Evolutionary conservation across 1,139 yeast species (phyloP), one percentile per base, ranked within the genome.

Genomic region (Nakaseomyces kungkrabaensis): DNA sequence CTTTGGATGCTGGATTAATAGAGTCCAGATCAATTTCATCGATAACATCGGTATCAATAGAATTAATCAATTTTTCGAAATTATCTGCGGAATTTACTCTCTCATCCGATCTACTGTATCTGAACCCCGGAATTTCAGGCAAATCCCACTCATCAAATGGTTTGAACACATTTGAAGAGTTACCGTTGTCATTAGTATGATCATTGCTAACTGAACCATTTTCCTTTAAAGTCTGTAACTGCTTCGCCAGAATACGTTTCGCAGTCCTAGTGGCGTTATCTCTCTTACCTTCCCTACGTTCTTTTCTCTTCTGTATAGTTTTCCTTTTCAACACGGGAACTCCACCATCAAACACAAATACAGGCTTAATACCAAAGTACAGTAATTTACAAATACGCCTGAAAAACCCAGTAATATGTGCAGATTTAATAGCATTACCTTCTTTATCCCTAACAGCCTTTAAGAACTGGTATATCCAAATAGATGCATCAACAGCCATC

Each of bases 341-440:
- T 1, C 95, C 96, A 24, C 99, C 99, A 70, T 94, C 99, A 70
- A 94, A 94, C 0, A 94, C 96, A 73, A 94, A 94, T 10, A 94
- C 85, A 0, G 99, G 98, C 51, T 74, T 76, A 33, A 94, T 88
- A 0, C 97, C 98, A 70, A 82, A 87, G 65, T 81, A 94, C 22
- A 94, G 68, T 52, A 94, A 70, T 61, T 94, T 94, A 69, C 98
- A 90, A 11, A 94, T 89, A 51, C 99, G 75, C 56, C 97, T 72
- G 66, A 92, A 92, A 63, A 94, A 94, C 9, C 99, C 99, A 29
- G 90, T 85, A 24, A 92, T 79, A 66, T 94, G 98, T 0, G 97
- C 84, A 55, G 81, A 85, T 38, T 77, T 77, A 54, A 92, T 67
- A 1, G 87, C 79, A 54, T 85, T 79, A 17, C 97, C 98, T 42